Percentiles rank a stretch among this genome's conserved stretches.
Conservation (phyloP, 148 eudicot species). For the Persicaria maculosa region DNA sequence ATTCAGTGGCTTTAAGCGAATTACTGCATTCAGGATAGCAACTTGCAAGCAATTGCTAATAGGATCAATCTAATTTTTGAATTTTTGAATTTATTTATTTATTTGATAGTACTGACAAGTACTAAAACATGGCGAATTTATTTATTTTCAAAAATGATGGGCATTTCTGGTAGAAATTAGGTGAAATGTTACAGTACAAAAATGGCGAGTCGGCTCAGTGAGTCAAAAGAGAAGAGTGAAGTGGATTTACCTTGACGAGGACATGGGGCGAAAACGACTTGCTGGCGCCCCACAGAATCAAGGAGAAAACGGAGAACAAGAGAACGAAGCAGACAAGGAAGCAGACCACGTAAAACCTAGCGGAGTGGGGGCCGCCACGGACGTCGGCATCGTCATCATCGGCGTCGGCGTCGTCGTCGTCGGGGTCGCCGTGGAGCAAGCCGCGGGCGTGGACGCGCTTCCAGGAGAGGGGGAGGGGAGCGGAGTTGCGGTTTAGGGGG, state of each 20-base stretch:
- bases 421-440: constrained; percentile 6
- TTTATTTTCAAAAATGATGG: too few relatives aligned
- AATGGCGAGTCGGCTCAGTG: constrained; percentile 18
- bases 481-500: neutral
- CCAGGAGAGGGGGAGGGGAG: constrained; percentile 23
- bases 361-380: constrained; percentile 16
- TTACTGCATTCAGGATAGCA: too few relatives aligned
- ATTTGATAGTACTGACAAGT: neutral
- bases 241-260: constrained; percentile 43
- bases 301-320: constrained; percentile 43
- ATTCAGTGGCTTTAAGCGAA: too few relatives aligned
- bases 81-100: neutral
- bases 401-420: constrained; percentile 21
- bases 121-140: too few relatives aligned
- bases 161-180: neutral
- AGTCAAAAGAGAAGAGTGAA: neutral
- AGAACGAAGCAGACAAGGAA: constrained; percentile 48
- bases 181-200: neutral
- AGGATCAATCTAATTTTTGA: too few relatives aligned
- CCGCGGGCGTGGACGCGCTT: constrained; percentile 26
- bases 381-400: constrained; percentile 17
- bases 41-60: too few relatives aligned
- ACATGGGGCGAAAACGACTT: constrained; percentile 47
- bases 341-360: constrained; percentile 55
- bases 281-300: constrained; percentile 80